phyloP scores from a whole-genome alignment of 164 flowering plant species.

The Magnolia kwangsiensis region DNA sequence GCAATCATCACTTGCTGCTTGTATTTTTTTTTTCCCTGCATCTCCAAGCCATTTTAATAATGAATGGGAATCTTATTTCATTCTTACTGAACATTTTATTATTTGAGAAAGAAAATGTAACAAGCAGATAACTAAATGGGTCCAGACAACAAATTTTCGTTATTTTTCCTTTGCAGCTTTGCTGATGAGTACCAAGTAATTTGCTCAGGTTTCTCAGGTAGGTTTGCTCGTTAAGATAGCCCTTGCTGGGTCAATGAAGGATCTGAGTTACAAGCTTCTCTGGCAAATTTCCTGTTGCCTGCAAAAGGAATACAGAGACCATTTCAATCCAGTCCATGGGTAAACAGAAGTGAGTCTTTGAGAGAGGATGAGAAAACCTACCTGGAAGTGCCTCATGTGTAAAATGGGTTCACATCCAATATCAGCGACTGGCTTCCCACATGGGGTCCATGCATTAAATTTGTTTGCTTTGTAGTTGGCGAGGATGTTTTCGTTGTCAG shows the following conservation, averaged over 20 bases:
- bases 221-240: slow-evolving; percentile 2
- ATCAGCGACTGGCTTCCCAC: slow-evolving; percentile 78
- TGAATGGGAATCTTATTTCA: background rate
- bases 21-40: no score
- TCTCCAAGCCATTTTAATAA: background rate
- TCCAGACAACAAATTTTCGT: background rate
- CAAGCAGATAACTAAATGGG: background rate
- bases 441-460: slow-evolving; percentile 53
- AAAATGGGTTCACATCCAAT: slow-evolving; percentile 94
- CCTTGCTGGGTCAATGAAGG: slow-evolving; percentile 29
- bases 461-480: slow-evolving; percentile 64
- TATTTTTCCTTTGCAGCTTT: background rate
- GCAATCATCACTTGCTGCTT: no score
- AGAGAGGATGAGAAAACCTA: slow-evolving; percentile 10
- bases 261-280: slow-evolving; percentile 71
- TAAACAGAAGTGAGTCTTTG: background rate
- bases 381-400: slow-evolving; percentile 98
- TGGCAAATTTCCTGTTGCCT: slow-evolving; percentile 72
- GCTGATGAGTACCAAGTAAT: background rate
- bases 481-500: slow-evolving; percentile 38
- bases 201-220: background rate
- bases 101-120: background rate
- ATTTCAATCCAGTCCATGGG: background rate
- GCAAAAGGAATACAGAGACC: slow-evolving; percentile 15
- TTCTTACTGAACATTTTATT: background rate